phyloP scores from a whole-genome alignment of 1,139 yeast genomes.

The Scheffersomyces titani region DNA sequence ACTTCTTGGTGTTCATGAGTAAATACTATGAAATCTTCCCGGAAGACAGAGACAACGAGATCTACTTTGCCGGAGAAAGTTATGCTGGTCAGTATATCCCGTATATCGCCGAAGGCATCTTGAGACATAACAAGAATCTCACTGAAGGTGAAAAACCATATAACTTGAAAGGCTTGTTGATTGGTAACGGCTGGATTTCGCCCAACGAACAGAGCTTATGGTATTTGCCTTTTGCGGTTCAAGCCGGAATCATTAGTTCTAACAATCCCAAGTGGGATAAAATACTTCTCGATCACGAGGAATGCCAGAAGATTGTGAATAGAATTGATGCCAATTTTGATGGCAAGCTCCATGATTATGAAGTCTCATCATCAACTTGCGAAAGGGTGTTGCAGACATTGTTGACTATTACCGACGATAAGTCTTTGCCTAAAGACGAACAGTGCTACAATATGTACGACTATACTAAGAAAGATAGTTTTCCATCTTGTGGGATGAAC shows the following conservation, averaged over 20 bases:
- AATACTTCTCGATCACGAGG: conserved; percentile 54
- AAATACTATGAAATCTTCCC: conserved; percentile 75
- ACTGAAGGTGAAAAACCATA: conserved; percentile 17
- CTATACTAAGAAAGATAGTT: conserved; percentile 65
- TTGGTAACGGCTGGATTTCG: conserved; percentile 97
- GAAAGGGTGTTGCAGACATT: conserved; percentile 46
- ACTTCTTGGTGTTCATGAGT: conserved; percentile 66
- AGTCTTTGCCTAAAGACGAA: conserved; percentile 26
- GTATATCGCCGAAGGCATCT: conserved; percentile 68
- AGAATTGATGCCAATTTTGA: conserved; percentile 26
- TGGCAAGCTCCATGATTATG: conserved; percentile 21
- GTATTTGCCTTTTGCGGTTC: conserved; percentile 70
- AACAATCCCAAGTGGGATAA: conserved; percentile 38
- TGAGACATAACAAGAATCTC: conserved; percentile 43
- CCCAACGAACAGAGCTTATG: conserved; percentile 84
- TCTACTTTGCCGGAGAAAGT: conserved; percentile 90
- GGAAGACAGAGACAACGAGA: conserved; percentile 61
- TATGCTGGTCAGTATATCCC: conserved; percentile 98
- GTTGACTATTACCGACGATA: conserved; percentile 36
- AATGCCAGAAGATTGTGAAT: conserved; percentile 58
- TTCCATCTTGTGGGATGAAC: conserved; percentile 87
- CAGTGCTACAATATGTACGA: conserved; percentile 85
- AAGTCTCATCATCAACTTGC: conserved; percentile 47
- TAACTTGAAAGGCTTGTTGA: conserved; percentile 66
- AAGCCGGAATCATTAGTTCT: conserved; percentile 54